Evolutionary conservation across 352 stramenopile species (phyloP).

Genomic region (Pythium scleroteichum): DNA sequence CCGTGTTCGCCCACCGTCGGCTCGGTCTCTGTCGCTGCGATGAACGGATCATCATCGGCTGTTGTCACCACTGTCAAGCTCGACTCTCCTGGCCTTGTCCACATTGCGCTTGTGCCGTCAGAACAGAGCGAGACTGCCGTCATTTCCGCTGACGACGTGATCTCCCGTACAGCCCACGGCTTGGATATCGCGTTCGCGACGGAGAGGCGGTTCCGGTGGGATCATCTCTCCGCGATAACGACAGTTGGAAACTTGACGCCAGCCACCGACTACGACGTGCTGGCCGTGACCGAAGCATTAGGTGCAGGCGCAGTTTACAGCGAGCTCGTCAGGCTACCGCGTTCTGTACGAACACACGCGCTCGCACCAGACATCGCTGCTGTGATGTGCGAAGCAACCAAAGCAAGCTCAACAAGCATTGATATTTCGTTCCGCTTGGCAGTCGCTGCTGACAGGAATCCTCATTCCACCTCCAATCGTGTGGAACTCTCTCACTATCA

Average conservation of each 20-base stretch:
- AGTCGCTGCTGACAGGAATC: too few relatives aligned
- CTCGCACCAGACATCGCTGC: slow-evolving; percentile 44
- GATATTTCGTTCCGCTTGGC: slow-evolving; percentile 43
- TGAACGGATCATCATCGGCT: slow-evolving; percentile 40
- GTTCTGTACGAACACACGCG: slow-evolving; percentile 53
- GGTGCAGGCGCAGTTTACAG: slow-evolving; percentile 55
- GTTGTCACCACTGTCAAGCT: slow-evolving; percentile 39
- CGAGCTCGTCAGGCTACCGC: slow-evolving; percentile 28
- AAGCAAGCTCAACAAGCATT: slow-evolving; percentile 46
- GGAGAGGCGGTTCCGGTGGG: slow-evolving; percentile 28
- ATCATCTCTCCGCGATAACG: slow-evolving; percentile 31
- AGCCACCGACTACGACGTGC: slow-evolving; percentile 60
- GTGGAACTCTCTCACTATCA: slow-evolving; percentile 35
- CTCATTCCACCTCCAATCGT: too few relatives aligned
- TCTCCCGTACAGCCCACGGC: slow-evolving; percentile 1
- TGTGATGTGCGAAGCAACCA: slow-evolving; percentile 30
- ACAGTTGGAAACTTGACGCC: slow-evolving; percentile 33
- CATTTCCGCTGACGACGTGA: slow-evolving; percentile 15
- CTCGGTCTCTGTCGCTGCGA: slow-evolving; percentile 17
- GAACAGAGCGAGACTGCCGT: background rate
- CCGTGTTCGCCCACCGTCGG: slow-evolving; percentile 44
- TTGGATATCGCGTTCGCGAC: slow-evolving; percentile 28
- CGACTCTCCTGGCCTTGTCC: slow-evolving; percentile 41
- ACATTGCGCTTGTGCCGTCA: slow-evolving; percentile 53
- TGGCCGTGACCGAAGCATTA: slow-evolving; percentile 54